Evolutionary conservation across 768 basidiomycete genomes (phyloP).

Genomic region (Termitomyces titanicus): DNA sequence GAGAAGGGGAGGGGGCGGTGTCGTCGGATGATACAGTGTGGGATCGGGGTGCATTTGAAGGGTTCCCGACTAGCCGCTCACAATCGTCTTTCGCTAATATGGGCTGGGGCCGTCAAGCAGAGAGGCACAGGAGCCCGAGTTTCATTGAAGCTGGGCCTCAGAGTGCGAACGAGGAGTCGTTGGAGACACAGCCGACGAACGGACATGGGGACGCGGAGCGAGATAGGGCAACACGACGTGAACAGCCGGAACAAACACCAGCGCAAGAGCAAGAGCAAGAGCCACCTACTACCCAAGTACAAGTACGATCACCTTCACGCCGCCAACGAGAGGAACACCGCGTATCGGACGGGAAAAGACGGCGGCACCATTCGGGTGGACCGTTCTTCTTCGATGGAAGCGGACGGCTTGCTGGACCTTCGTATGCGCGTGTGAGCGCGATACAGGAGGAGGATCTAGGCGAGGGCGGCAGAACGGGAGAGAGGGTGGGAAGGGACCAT

Average conservation of each 20-base stretch:
- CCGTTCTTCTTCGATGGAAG: conserved; percentile 24
- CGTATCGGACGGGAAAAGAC: not conserved
- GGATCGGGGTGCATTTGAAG: not conserved
- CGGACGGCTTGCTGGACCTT: conserved; percentile 13
- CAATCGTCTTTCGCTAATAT: not conserved
- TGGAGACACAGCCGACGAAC: not conserved
- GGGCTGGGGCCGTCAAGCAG: conserved; percentile 3
- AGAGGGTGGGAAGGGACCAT: not conserved
- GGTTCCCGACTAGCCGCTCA: not conserved
- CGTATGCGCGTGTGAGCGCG: not conserved
- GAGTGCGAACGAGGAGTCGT: not conserved
- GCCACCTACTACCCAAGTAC: not conserved
- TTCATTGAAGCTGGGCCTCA: not conserved
- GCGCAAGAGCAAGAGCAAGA: too few species aligned
- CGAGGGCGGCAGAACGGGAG: not conserved
- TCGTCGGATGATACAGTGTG: conserved; percentile 13
- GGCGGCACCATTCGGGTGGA: conserved; percentile 29
- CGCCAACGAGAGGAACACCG: not conserved
- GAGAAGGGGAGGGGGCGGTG: not conserved
- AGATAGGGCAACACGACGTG: not conserved
- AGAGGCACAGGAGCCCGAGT: not conserved
- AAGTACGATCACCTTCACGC: not conserved
- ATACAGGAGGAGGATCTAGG: not conserved
- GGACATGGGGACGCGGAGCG: not conserved
- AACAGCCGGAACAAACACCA: not conserved